Base-by-base conservation (phyloP, 2,329 filamentous ascomycete genomes). In the Colletotrichum lupini region DNA sequence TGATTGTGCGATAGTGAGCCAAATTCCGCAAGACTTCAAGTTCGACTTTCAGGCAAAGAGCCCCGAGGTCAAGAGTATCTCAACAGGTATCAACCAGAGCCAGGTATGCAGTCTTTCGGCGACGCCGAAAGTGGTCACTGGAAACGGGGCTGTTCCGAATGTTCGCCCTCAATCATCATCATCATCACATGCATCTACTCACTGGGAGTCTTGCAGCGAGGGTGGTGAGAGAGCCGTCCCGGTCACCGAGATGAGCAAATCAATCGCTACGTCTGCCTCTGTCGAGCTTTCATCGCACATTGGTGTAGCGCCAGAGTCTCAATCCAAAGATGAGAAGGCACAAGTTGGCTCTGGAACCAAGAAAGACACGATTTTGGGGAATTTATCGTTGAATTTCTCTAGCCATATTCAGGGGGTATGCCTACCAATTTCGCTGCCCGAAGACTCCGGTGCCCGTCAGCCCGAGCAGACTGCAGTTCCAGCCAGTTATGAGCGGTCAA, bases 201-300 rank as follows among this genome's bases (percentile, higher is more conserved):
- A 67, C 3, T 67, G 64, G 32, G 56, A 71, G 30, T 67, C 67
- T 5, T 70, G 62, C 42, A 56, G 64, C 3, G 53, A 59, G 55
- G 62, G 62, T 9, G 12, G 19, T 49, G 42, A 22, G 1, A 22
- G 19, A n/a, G 1, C 4, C 2, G 19, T 49, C 42, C 42, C 42
- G 3, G 19, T 4, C 42, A 49, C 1, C 3, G 19, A 19, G 8
- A 22, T 9, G 19, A 49, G 19, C 6, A 11, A 22, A 9, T n/a
- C 8, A 19, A 22, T 11, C 4, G 8, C 8, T 19, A 4, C 3
- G 8, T n/a, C 8, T n/a, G 8, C 19, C 19, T 49, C 42, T 11
- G 1, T n/a, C 8, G 19, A 49, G 19, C 19, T 3, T 49, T n/a
- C 7, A 22, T n/a, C 42, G 42, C 19, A 22, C 3, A 49, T 19